Evolutionary conservation across 2,329 filamentous ascomycete genomes (phyloP), one percentile per base, ranked within the genome.

Genomic region (Fusarium irregulare): DNA sequence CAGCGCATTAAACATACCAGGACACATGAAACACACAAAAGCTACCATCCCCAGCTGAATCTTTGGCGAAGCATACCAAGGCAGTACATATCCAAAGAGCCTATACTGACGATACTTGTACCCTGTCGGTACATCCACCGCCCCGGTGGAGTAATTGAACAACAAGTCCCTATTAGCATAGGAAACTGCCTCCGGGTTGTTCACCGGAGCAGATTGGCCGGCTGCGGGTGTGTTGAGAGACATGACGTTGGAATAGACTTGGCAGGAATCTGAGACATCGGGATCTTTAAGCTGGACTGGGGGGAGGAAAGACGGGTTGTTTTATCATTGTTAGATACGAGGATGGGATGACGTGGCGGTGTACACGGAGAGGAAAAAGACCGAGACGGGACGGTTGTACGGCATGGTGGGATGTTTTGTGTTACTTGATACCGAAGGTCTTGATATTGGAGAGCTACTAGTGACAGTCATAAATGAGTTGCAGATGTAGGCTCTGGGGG

Each of bases 41-140:
- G 81, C 80, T 45, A 94, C 91, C 83, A 93, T 86, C 64, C 90
- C 76, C 37, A 94, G 83, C 80, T 94, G 92, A 32, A 89, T 80
- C 74, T 88, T 87, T 2, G 92, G 92, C 56, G 91, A 93, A 14
- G 92, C 92, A 78, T 91, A 94, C 85, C 89, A 93, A 7, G 73
- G 71, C 0, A 73, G 10, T 0, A 16, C 54, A 5, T 41, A 41
- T 6, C 72, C 72, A 8, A 73, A 67, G 4, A 75, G 9, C 11
- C 41, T 30, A 9, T 69, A 60, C 12, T 62, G 72, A 0, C 66
- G 72, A 25, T 75, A 75, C 32, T 64, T 75, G 62, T 59, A 73
- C 4, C 57, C 61, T 2, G 9, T 60, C 4, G 73, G 73, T 4
- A 75, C 37, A 21, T 68, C 56, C 1, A 66, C 50, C 9, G 21